Evolutionary conservation across 306 rosid species (phyloP).

Genomic region (Argentina anserina): DNA sequence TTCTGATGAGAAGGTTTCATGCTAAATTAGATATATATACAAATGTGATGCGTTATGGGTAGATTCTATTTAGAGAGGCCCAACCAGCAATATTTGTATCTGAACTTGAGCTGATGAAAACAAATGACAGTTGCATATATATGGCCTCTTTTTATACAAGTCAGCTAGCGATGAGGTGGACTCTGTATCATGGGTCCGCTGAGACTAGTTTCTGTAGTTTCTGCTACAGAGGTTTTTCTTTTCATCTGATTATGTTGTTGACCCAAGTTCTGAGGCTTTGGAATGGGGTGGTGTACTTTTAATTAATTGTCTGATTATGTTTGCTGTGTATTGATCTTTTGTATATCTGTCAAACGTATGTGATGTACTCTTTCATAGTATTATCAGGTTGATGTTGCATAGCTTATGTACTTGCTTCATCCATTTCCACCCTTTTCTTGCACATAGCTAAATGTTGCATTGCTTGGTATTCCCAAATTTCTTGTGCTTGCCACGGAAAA

Average conservation of each 20-base stretch:
- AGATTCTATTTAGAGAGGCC: too few relatives aligned
- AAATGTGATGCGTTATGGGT: too few relatives aligned
- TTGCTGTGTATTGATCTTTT: not conserved
- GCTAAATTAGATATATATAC: too few relatives aligned
- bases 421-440: not conserved
- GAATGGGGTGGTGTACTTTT: conserved; percentile 9
- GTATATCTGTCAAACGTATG: conserved; percentile 1
- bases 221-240: not conserved
- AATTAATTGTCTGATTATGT: not conserved
- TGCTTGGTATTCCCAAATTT: too few relatives aligned
- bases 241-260: not conserved
- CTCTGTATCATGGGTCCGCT: conserved; percentile 82
- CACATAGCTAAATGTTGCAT: too few relatives aligned
- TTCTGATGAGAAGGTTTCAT: too few relatives aligned
- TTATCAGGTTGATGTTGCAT: not conserved
- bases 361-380: not conserved
- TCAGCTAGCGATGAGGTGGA: conserved; percentile 96
- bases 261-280: conserved; percentile 16
- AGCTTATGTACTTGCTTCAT: not conserved
- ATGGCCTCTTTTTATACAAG: conserved; percentile 43
- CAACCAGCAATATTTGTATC: too few relatives aligned
- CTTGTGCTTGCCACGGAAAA: too few relatives aligned
- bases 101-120: not conserved
- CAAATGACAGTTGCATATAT: too few relatives aligned
- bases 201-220: conserved; percentile 18